Evolutionary conservation across 106 monocot genomes (phyloP).

Genomic region (Ottelia alismoides): DNA sequence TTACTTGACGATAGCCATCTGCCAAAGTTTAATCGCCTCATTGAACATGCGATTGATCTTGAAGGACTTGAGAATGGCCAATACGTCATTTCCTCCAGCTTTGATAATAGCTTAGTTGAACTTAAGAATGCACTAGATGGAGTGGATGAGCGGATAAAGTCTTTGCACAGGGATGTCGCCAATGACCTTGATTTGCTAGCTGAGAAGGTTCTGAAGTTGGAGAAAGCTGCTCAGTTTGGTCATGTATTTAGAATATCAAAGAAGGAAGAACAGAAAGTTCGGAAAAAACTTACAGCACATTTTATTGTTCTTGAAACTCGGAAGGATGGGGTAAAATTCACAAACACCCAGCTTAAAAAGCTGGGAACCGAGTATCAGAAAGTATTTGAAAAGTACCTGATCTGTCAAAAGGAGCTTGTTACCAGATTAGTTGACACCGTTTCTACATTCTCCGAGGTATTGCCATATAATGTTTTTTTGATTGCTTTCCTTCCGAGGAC

Average conservation of each 20-base stretch:
- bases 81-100: constrained; percentile 81
- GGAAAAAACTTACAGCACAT: constrained; percentile 61
- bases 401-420: constrained; percentile 70
- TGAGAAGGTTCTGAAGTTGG: constrained; percentile 87
- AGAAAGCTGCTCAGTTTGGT: constrained; percentile 82
- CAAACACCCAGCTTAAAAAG: constrained; percentile 80
- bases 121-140: constrained; percentile 55
- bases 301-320: constrained; percentile 89
- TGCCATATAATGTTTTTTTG: no score
- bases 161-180: constrained; percentile 66
- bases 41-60: constrained; percentile 67
- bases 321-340: constrained; percentile 97
- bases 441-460: constrained; percentile 88
- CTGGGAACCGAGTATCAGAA: constrained; percentile 78
- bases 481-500: no score
- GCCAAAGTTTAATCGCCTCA: constrained; percentile 58
- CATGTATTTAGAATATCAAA: constrained; percentile 96
- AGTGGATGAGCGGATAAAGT: constrained; percentile 54
- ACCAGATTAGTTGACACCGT: constrained; percentile 59
- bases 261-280: constrained; percentile 97
- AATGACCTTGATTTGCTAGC: constrained; percentile 72
- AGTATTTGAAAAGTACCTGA: constrained; percentile 52
- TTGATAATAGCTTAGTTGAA: constrained; percentile 53
- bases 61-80: constrained; percentile 87
- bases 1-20: constrained; percentile 50